Percentiles rank a stretch among this genome's conserved stretches.
Conservation (phyloP, 257 asterid genomes). For the Dorcoceras hygrometricum region DNA sequence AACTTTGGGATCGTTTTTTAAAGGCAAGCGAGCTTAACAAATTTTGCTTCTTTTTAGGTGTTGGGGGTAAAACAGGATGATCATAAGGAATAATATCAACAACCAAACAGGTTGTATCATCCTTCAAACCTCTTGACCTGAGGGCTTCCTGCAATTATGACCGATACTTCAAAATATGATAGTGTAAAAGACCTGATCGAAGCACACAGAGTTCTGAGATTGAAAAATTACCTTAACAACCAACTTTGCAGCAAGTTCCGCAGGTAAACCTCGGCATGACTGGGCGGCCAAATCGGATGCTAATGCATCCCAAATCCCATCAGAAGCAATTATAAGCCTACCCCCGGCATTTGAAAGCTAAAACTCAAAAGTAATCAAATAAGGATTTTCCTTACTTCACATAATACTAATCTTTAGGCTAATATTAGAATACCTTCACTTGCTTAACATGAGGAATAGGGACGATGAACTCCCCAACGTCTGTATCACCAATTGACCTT, state of each 20-base stretch:
- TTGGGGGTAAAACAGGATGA: conserved; percentile 66
- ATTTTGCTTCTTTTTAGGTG: conserved; percentile 70
- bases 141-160: conserved; percentile 80
- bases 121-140: conserved; percentile 95
- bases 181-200: neutral
- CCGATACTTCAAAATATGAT: conserved; percentile 7
- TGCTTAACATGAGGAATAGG: conserved; percentile 99
- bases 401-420: conserved; percentile 10
- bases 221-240: conserved; percentile 73
- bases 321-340: conserved; percentile 95
- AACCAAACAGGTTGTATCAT: conserved; percentile 98
- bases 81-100: conserved; percentile 97
- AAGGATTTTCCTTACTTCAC: conserved; percentile 7
- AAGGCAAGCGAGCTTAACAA: conserved; percentile 62
- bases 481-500: conserved; percentile 96
- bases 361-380: conserved; percentile 1
- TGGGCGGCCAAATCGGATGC: conserved; percentile 84
- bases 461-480: conserved; percentile 93
- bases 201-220: neutral
- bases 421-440: conserved; percentile 70
- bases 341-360: conserved; percentile 98
- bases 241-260: conserved; percentile 92
- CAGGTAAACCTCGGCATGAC: conserved; percentile 94
- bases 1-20: conserved; percentile 53
- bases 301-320: conserved; percentile 98